A percentile compares a stretch with the other conserved stretches of the same genome.
These are phyloP conservation scores for Asclepias syriaca DNA, from an alignment of 257 asterid species.

Conservation along the genomic window DNA sequence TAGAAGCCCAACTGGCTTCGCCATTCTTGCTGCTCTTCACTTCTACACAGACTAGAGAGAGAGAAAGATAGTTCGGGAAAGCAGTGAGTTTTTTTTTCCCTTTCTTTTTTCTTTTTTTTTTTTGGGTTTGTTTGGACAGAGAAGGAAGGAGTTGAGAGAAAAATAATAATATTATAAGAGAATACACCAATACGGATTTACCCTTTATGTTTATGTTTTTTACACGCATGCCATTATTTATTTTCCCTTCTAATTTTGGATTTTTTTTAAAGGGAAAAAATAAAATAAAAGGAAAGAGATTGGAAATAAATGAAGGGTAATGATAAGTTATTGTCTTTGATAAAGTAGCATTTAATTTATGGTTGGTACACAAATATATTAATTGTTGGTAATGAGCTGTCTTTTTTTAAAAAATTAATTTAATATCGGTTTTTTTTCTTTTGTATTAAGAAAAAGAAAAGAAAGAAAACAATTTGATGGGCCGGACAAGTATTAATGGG, in stretches of 20 bases:
- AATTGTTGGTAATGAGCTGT: neutral
- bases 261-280: neutral
- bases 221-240: neutral
- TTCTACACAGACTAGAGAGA: neutral
- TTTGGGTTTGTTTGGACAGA: no score
- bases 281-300: no score
- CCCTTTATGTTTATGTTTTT: neutral
- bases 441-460: no score
- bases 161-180: neutral
- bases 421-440: no score
- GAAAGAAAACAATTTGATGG: neutral
- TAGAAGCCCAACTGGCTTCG: conserved; percentile 4
- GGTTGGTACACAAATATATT: neutral
- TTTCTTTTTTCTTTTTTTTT: no score
- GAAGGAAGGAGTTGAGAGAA: neutral
- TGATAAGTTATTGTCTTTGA: neutral
- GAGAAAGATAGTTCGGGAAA: neutral
- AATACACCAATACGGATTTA: no score
- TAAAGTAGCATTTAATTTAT: neutral
- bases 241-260: neutral
- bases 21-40: conserved; percentile 1
- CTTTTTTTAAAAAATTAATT: no score
- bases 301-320: neutral
- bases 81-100: no score
- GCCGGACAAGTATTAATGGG: neutral